Evolutionary conservation across 176 grass and related monocot species (phyloP).

Genomic region (Rhynchospora breviuscula): DNA sequence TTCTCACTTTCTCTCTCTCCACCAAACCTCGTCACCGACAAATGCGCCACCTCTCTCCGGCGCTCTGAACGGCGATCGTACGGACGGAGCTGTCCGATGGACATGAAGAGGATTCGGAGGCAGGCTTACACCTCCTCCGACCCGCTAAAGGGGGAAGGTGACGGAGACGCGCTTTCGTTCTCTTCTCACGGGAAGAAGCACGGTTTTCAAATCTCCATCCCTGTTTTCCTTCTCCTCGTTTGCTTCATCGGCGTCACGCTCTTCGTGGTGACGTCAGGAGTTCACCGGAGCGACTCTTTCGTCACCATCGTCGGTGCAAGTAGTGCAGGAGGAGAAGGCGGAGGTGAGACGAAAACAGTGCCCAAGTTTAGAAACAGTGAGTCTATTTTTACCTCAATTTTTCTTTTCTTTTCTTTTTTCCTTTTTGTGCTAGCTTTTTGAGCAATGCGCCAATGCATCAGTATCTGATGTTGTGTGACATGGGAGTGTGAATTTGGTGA

Average conservation of each 20-base stretch:
- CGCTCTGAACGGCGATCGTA: background rate
- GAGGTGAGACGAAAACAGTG: background rate
- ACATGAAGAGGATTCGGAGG: constrained; percentile 28
- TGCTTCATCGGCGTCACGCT: background rate
- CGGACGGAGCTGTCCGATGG: constrained; percentile 12
- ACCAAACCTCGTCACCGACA: background rate
- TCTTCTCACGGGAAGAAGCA: background rate
- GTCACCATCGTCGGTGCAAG: constrained; percentile 13
- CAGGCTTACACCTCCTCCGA: background rate
- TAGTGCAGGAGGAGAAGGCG: background rate
- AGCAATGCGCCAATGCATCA: background rate
- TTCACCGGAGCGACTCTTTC: constrained; percentile 9
- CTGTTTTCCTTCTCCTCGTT: background rate
- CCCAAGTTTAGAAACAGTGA: constrained; percentile 18
- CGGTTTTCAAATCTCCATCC: constrained; percentile 3
- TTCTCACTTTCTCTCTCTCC: background rate
- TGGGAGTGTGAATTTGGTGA: constrained; percentile 1
- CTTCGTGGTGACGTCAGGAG: background rate
- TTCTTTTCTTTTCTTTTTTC: background rate
- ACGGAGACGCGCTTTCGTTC: constrained; percentile 2
- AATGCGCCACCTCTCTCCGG: background rate
- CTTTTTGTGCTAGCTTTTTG: background rate
- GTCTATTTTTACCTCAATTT: background rate
- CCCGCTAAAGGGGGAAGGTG: background rate
- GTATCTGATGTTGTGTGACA: background rate